These are phyloP conservation scores for Raphanus raphanistrum DNA, from an alignment of 345 rosid species.

Conservation along the genomic window DNA sequence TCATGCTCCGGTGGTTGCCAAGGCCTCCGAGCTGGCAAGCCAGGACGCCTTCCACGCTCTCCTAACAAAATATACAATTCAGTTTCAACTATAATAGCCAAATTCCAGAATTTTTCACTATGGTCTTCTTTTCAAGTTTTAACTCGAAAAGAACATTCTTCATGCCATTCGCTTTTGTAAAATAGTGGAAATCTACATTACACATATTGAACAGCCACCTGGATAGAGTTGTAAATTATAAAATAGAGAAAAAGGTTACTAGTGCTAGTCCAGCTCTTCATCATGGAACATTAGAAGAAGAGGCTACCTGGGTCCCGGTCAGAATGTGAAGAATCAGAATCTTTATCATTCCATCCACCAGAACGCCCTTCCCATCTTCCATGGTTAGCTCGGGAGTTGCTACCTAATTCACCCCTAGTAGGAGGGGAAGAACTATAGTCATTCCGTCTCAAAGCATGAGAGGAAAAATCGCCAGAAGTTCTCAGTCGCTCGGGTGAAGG, in stretches of 20 bases:
- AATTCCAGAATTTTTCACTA: slow-evolving; percentile 1
- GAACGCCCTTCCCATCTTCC: slow-evolving; percentile 93
- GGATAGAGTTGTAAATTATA: slow-evolving; percentile 8
- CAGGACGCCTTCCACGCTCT: slow-evolving; percentile 73
- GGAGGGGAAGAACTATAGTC: slow-evolving; percentile 95
- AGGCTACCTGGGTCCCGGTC: slow-evolving; percentile 73
- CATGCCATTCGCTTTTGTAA: neutral
- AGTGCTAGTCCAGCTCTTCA: slow-evolving; percentile 25
- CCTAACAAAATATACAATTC: slow-evolving; percentile 25
- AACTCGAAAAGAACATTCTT: slow-evolving; percentile 10
- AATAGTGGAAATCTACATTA: slow-evolving; percentile 1
- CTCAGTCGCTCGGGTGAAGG: slow-evolving; percentile 61
- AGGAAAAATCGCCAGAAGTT: slow-evolving; percentile 44
- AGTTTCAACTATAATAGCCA: slow-evolving; percentile 13
- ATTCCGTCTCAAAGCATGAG: slow-evolving; percentile 43
- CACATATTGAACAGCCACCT: slow-evolving; percentile 12
- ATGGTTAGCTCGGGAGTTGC: slow-evolving; percentile 52
- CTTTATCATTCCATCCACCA: slow-evolving; percentile 75
- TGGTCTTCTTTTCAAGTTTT: slow-evolving; percentile 13
- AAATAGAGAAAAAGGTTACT: slow-evolving; percentile 7
- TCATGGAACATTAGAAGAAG: slow-evolving; percentile 24
- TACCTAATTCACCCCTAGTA: slow-evolving; percentile 66
- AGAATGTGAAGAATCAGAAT: slow-evolving; percentile 68
- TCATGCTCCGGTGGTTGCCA: slow-evolving; percentile 94
- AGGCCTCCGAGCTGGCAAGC: slow-evolving; percentile 69